Evolutionary conservation across 1,284 basidiomycete species (phyloP), one percentile per base, ranked within the genome.

Genomic region (Ceratobasidium sp.): DNA sequence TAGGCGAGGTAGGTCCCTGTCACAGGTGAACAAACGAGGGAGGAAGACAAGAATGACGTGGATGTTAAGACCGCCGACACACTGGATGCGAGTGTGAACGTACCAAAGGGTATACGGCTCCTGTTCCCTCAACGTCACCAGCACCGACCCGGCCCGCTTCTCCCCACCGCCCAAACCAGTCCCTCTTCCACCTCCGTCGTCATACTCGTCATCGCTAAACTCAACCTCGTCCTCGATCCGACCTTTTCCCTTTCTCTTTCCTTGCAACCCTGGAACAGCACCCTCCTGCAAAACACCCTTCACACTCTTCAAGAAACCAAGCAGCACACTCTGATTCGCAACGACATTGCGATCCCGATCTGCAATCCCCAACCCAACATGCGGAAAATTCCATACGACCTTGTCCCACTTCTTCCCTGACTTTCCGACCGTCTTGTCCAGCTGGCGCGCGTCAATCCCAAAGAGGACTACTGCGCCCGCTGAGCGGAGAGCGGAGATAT

Each of bases 351-450:
- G 88, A 78, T 96, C 91, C 82, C 97, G 95, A 80, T 99, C 95
- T 54, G 94, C 89, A 77, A 98, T 97, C 0, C 96, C 95, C 76
- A 92, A 94, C 35, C 96, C 96, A 77, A 92, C 92, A 84, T 99
- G 97, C 63, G 97, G 97, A 78, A 98, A 99, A 80, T 98, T 98
- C 89, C 95, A 98, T 26, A 95, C 90, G 73, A 98, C 87, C 81
- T 88, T 85, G 84, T 95, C 91, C 87, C 93, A 91, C 74, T 82
- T 84, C 78, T 83, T 80, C 61, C 85, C 84, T 77, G 77, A 74
- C 75, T 89, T 90, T 9, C 80, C 78, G 18, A 86, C 75, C 61
- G 83, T 83, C 77, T 86, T 91, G 73, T 92, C 90, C 50, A 98
- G 81, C 72, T 85, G 87, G 4, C 91, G 92, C 2, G 91, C 96